Percentiles rank a stretch among this genome's conserved stretches.
Conservation (phyloP, 2,329 filamentous ascomycete species). For the Ilyonectria robusta region DNA sequence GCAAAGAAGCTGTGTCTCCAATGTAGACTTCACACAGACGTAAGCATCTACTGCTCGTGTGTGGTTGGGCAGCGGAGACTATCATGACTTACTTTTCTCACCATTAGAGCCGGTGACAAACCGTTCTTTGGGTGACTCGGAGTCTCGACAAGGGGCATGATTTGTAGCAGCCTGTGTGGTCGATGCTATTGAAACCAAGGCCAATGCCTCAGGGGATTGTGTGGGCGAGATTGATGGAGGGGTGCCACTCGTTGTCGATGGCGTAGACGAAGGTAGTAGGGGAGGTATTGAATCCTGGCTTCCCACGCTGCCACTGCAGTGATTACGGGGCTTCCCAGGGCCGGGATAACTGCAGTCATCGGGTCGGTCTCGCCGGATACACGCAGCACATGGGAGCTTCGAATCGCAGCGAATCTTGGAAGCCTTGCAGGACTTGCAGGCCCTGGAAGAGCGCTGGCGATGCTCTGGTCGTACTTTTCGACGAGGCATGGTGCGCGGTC, state of each 20-base stretch:
- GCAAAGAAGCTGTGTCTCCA: not conserved
- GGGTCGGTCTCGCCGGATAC: constrained; percentile 14
- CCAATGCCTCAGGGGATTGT: not conserved
- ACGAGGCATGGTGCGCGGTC: not conserved
- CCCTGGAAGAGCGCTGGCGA: constrained; percentile 15
- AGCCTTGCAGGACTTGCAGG: constrained; percentile 26
- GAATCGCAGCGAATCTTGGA: constrained; percentile 38
- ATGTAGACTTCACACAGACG: not conserved
- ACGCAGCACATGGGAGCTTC: constrained; percentile 26
- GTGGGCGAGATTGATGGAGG: not conserved
- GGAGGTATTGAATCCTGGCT: not conserved
- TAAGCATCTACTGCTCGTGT: no score
- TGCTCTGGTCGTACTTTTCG: constrained; percentile 18
- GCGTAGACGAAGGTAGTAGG: not conserved
- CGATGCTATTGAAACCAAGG: not conserved
- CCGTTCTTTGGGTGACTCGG: not conserved
- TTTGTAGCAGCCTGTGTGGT: not conserved
- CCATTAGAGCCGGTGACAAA: constrained; percentile 1
- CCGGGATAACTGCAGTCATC: constrained; percentile 2
- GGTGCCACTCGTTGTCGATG: not conserved
- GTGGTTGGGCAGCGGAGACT: not conserved
- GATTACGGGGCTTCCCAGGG: not conserved
- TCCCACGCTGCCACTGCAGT: not conserved
- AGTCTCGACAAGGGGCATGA: not conserved
- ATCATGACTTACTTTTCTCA: not conserved